Evolutionary conservation across 2,329 filamentous ascomycete genomes (phyloP).

Genomic region (Claviceps maximensis): DNA sequence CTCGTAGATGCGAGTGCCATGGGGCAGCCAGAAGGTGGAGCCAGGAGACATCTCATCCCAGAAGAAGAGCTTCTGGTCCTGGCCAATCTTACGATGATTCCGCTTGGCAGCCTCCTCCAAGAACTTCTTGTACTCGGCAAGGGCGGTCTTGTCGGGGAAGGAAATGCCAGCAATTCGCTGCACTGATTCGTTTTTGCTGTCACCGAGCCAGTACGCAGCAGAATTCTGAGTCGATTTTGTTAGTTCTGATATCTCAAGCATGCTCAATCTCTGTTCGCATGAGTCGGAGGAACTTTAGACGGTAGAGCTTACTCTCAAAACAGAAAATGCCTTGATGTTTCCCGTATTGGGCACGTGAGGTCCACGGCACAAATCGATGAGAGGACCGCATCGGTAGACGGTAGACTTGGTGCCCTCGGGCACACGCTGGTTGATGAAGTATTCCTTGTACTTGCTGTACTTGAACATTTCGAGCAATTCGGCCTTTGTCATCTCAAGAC

Average conservation of each 20-base stretch:
- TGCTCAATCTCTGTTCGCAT: background rate
- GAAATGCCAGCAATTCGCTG: constrained; percentile 95
- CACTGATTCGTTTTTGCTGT: constrained; percentile 85
- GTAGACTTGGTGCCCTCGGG: constrained; percentile 81
- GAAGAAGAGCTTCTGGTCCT: constrained; percentile 94
- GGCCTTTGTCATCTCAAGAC: constrained; percentile 77
- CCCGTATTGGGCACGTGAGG: constrained; percentile 88
- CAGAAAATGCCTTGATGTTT: constrained; percentile 86
- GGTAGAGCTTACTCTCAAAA: constrained; percentile 53
- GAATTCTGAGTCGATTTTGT: constrained; percentile 42
- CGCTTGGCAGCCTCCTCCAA: constrained; percentile 96
- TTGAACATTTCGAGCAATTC: constrained; percentile 88
- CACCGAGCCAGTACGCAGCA: constrained; percentile 76
- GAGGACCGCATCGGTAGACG: constrained; percentile 83
- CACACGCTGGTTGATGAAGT: constrained; percentile 66
- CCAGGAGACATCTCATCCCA: constrained; percentile 92
- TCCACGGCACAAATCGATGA: constrained; percentile 91
- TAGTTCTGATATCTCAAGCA: constrained; percentile 3
- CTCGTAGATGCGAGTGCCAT: constrained; percentile 90
- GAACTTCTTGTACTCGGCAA: constrained; percentile 88
- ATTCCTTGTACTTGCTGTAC: constrained; percentile 97
- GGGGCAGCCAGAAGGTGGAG: constrained; percentile 81
- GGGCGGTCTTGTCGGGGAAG: constrained; percentile 88
- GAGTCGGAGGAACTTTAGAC: background rate
- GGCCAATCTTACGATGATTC: constrained; percentile 86